Conservation (phyloP, 2,329 filamentous ascomycete genomes). For the Leptographium lundbergii region DNA sequence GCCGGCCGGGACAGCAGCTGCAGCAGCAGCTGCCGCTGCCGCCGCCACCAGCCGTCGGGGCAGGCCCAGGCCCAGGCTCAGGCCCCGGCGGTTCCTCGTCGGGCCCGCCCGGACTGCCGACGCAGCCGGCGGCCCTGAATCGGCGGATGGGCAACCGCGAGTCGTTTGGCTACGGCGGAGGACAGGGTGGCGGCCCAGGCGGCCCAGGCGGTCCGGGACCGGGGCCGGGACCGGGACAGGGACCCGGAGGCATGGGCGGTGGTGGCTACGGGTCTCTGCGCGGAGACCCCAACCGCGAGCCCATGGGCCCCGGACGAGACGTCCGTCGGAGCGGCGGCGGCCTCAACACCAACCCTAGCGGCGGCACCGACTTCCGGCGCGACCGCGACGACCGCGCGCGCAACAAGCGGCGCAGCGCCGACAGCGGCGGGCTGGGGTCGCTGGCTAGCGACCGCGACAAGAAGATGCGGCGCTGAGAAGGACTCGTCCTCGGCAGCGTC, state of each 20-base stretch:
- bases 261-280: not conserved
- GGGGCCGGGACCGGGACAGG: not conserved
- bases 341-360: conserved; percentile 5
- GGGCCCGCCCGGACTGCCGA: not conserved
- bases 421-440: conserved; percentile 34
- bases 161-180: conserved; percentile 5
- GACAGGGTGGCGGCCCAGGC: not conserved
- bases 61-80: conserved; percentile 1
- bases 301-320: conserved; percentile 16
- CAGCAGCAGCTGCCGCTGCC: not conserved
- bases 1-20: conserved; percentile 29
- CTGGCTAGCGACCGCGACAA: conserved; percentile 39
- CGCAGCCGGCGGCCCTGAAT: conserved; percentile 11
- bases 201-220: not conserved
- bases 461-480: conserved; percentile 34
- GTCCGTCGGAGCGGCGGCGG: conserved; percentile 19
- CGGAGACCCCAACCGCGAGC: conserved; percentile 16
- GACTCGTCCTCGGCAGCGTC: not conserved
- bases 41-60: conserved; percentile 9
- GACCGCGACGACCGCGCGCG: conserved; percentile 19
- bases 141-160: conserved; percentile 14
- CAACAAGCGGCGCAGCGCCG: conserved; percentile 36
- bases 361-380: conserved; percentile 12
- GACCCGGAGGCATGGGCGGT: not conserved
- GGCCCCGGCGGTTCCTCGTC: not conserved